Evolutionary conservation across 805 yeast species (phyloP).

Genomic region (Teunomyces kruisii): DNA sequence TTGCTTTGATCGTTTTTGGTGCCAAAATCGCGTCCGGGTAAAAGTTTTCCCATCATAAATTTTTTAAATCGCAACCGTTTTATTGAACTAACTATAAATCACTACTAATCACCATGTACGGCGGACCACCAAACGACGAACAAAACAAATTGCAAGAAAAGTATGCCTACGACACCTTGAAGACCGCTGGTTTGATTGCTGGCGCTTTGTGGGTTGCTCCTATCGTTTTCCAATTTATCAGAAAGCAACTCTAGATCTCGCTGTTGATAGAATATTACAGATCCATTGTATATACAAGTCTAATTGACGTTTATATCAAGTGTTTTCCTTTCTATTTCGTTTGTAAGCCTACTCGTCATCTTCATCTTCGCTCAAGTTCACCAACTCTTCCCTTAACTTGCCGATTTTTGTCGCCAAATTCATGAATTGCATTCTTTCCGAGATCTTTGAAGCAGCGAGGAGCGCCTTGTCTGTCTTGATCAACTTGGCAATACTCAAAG

Average conservation of each 20-base stretch:
- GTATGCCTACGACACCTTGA: constrained; percentile 58
- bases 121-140: constrained; percentile 61
- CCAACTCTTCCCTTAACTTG: constrained; percentile 36
- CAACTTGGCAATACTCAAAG: constrained; percentile 65
- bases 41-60: not conserved
- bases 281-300: constrained; percentile 1
- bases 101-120: constrained; percentile 30
- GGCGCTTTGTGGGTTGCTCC: constrained; percentile 63
- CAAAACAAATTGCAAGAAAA: constrained; percentile 67
- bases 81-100: not conserved
- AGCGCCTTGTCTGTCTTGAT: constrained; percentile 77
- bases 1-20: not conserved
- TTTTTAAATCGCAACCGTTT: constrained; percentile 2
- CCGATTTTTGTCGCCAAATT: constrained; percentile 38
- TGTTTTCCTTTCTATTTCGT: not conserved
- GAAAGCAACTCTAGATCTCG: constrained; percentile 40
- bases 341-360: not conserved
- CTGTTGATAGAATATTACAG: not conserved
- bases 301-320: not conserved
- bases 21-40: not conserved
- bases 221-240: constrained; percentile 53
- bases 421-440: constrained; percentile 56
- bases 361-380: constrained; percentile 18
- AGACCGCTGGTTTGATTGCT: constrained; percentile 61
- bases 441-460: constrained; percentile 80